A percentile compares a stretch with the other conserved stretches of the same genome.
phyloP scores from a whole-genome alignment of 1,139 yeast genomes.

The Magnusiomyces tetraspermus region DNA sequence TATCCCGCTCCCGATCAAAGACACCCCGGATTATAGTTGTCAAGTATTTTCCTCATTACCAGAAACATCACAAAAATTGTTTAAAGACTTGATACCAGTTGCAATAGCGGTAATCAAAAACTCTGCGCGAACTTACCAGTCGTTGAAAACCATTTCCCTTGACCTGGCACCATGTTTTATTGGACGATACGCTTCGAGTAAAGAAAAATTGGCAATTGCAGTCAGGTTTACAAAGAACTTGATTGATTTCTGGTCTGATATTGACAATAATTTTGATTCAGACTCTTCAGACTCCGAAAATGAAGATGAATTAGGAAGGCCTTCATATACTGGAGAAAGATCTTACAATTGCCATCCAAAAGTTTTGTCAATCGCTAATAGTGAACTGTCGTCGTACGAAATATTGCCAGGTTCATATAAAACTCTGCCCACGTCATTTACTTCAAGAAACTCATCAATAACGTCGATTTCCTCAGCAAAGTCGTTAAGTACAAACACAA shows the following conservation, averaged over 20 bases:
- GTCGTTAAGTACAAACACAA: neutral
- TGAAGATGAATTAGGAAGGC: neutral
- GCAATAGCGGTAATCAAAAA: conserved; percentile 18
- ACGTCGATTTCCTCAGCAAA: neutral
- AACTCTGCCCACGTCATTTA: neutral
- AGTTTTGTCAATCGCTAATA: neutral
- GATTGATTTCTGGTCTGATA: conserved; percentile 26
- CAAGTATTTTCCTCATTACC: conserved; percentile 19
- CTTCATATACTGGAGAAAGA: neutral
- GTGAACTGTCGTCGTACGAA: neutral
- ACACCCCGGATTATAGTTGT: conserved; percentile 24
- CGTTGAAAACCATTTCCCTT: conserved; percentile 12
- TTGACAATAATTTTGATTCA: conserved; percentile 7
- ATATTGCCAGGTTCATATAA: neutral
- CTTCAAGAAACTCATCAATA: neutral
- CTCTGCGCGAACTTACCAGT: conserved; percentile 15
- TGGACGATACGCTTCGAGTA: conserved; percentile 22
- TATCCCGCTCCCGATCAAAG: conserved; percentile 27
- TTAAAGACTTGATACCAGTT: conserved; percentile 20
- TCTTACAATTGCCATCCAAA: too few species aligned
- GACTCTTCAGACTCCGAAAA: neutral
- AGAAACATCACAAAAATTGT: conserved; percentile 18
- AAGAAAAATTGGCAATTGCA: conserved; percentile 24
- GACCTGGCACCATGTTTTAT: conserved; percentile 29
- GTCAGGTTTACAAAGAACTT: conserved; percentile 23